These are phyloP conservation scores for Acacia acuminata DNA, from an alignment of 306 rosid genomes.

Conservation along the genomic window DNA sequence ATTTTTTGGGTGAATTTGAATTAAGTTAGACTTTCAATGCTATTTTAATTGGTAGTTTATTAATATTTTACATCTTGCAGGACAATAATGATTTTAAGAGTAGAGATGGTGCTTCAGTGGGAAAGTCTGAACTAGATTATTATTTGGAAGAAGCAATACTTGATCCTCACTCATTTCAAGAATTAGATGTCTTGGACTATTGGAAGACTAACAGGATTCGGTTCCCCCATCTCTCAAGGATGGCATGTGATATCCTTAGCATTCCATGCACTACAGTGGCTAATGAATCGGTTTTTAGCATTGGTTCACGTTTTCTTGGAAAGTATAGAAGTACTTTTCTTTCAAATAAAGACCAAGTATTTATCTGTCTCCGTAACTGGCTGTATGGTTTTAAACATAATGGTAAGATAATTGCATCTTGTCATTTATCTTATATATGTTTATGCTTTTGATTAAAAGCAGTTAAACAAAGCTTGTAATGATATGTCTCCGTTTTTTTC, in stretches of 20 bases:
- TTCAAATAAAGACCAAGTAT: background rate
- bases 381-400: background rate
- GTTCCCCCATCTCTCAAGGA: background rate
- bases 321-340: background rate
- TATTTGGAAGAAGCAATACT: background rate
- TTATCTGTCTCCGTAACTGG: background rate
- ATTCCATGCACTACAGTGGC: background rate
- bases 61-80: background rate
- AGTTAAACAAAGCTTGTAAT: background rate
- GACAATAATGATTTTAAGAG: background rate
- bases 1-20: background rate
- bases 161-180: background rate
- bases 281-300: background rate
- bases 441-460: background rate
- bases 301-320: background rate
- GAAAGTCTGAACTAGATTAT: background rate
- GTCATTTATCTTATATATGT: background rate
- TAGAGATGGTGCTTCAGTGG: background rate
- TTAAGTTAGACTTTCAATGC: background rate
- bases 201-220: background rate
- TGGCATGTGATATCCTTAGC: background rate
- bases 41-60: background rate
- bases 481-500: too few species aligned
- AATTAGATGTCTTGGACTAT: background rate
- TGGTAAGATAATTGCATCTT: background rate